Percentiles rank a stretch among this genome's conserved stretches.
Conservation (phyloP, 129 eudicot species). For the Chrysanthemum lavandulifolium region DNA sequence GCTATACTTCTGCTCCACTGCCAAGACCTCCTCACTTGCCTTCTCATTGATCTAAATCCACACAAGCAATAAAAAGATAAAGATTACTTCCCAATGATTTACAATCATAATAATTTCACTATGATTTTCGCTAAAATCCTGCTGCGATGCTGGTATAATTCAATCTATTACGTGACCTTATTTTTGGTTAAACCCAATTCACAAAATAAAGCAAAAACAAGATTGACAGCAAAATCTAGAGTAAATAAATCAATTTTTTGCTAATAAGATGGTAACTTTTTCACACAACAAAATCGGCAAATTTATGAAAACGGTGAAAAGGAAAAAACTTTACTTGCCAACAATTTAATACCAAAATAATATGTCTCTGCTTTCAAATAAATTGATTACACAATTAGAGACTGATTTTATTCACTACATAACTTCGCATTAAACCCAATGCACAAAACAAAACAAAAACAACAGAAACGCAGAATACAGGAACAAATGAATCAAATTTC, state of each 20-base stretch:
- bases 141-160: not conserved
- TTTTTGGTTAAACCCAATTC: too few relatives aligned
- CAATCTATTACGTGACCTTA: too few relatives aligned
- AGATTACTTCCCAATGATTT: not conserved
- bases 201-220: too few relatives aligned
- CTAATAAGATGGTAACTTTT: too few relatives aligned
- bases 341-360: not conserved
- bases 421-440: not conserved
- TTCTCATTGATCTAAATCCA: slow-evolving; percentile 4
- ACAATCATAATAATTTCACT: not conserved
- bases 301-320: not conserved
- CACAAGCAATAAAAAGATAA: not conserved
- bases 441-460: not conserved
- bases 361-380: not conserved
- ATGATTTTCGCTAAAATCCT: not conserved
- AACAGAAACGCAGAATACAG: not conserved
- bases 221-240: too few relatives aligned
- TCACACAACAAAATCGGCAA: too few relatives aligned
- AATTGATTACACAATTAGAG: not conserved
- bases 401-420: not conserved
- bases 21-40: slow-evolving; percentile 15
- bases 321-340: not conserved
- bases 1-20: slow-evolving; percentile 2
- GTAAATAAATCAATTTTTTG: too few relatives aligned
- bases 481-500: not conserved